These are phyloP conservation scores for Fusarium fracticaudum DNA, from an alignment of 2,329 filamentous ascomycete species.

Conservation along the genomic window DNA sequence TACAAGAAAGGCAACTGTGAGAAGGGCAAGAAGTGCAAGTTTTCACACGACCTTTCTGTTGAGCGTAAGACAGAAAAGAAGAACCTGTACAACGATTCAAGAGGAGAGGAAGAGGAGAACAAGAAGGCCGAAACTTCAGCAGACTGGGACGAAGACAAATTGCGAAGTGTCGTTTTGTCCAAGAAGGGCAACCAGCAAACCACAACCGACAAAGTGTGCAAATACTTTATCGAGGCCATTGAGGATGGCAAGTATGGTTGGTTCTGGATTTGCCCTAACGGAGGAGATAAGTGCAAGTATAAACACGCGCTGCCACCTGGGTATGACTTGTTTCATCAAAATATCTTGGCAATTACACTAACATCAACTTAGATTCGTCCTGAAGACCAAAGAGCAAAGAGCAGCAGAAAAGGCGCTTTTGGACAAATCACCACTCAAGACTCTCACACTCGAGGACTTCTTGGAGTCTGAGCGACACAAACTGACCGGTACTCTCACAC, in stretches of 20 bases:
- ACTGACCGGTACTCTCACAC: constrained; percentile 88
- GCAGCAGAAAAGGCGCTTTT: constrained; percentile 94
- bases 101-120: constrained; percentile 74
- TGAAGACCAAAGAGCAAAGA: constrained; percentile 97
- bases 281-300: constrained; percentile 98
- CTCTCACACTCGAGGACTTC: constrained; percentile 96
- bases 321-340: constrained; percentile 62
- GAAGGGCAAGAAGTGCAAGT: constrained; percentile 98
- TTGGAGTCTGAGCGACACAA: constrained; percentile 96
- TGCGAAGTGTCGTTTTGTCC: constrained; percentile 87
- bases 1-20: constrained; percentile 98
- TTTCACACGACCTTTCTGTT: constrained; percentile 88
- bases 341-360: constrained; percentile 26
- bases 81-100: constrained; percentile 86
- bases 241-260: constrained; percentile 99
- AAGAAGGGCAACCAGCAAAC: constrained; percentile 98
- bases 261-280: constrained; percentile 99
- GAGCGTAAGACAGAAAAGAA: constrained; percentile 94
- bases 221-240: constrained; percentile 95
- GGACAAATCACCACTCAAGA: constrained; percentile 95
- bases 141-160: constrained; percentile 97
- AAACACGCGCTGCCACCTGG: constrained; percentile 94
- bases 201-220: constrained; percentile 98
- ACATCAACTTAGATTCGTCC: constrained; percentile 74
- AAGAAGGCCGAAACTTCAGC: constrained; percentile 94